Conservation (phyloP, 164 flowering plant genomes). For the Cinnamomum chago region DNA sequence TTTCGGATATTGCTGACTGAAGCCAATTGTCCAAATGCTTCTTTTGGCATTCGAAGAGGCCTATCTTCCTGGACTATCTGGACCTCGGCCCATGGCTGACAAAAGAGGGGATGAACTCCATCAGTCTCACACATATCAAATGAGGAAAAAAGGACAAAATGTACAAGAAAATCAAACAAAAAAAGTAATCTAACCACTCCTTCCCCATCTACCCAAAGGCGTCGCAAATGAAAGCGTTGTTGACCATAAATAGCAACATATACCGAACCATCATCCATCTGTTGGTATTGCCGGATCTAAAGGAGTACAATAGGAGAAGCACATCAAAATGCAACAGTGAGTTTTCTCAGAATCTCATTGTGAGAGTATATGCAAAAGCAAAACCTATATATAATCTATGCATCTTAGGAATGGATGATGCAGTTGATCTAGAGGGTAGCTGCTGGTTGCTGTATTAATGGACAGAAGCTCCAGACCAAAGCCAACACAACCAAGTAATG, state of each 20-base stretch:
- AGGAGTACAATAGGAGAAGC: slow-evolving; percentile 1
- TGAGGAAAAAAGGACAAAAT: neutral
- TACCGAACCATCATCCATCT: slow-evolving; percentile 78
- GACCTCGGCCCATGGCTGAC: slow-evolving; percentile 82
- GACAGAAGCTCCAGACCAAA: neutral
- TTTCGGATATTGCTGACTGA: slow-evolving; percentile 28
- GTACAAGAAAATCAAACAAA: slow-evolving; percentile 1
- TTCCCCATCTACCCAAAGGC: slow-evolving; percentile 74
- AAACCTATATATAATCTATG: neutral
- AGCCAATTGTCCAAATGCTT: slow-evolving; percentile 60
- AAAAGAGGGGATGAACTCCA: slow-evolving; percentile 3
- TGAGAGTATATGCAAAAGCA: too few species aligned
- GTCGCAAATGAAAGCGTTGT: slow-evolving; percentile 74
- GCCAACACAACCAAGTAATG: neutral
- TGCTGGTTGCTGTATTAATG: neutral
- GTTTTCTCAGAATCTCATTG: neutral
- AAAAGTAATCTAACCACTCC: slow-evolving; percentile 52
- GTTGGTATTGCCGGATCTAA: slow-evolving; percentile 79
- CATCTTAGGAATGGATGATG: neutral
- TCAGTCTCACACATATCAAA: slow-evolving; percentile 8
- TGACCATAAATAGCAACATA: slow-evolving; percentile 84
- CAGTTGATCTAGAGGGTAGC: neutral
- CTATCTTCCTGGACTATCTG: slow-evolving; percentile 82
- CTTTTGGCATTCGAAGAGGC: slow-evolving; percentile 75
- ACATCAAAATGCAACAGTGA: slow-evolving; percentile 1